These are phyloP conservation scores for Narthecium ossifragum DNA, from an alignment of 106 monocot species.

Conservation along the genomic window DNA sequence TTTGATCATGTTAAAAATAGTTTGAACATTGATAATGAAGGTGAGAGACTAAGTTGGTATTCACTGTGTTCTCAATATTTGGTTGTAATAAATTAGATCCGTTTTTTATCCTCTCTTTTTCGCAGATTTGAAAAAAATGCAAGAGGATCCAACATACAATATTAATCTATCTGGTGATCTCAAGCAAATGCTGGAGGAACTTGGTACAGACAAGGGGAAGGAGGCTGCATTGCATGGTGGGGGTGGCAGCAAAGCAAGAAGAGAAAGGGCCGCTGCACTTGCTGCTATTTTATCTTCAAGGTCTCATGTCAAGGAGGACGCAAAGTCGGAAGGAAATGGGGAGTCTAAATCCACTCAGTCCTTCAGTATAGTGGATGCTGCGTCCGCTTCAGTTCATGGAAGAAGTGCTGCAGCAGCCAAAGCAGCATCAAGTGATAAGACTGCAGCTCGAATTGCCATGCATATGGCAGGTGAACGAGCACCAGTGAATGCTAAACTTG, in stretches of 20 bases:
- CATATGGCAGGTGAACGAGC: slow-evolving; percentile 91
- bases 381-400: slow-evolving; percentile 91
- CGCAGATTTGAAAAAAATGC: slow-evolving; percentile 69
- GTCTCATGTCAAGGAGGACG: slow-evolving; percentile 56
- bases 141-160: slow-evolving; percentile 91
- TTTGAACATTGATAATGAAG: slow-evolving; percentile 91
- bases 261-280: slow-evolving; percentile 94
- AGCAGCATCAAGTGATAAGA: slow-evolving; percentile 75
- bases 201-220: slow-evolving; percentile 87
- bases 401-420: slow-evolving; percentile 92
- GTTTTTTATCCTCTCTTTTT: slow-evolving; percentile 2
- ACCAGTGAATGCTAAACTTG: slow-evolving; percentile 91
- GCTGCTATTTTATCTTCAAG: slow-evolving; percentile 64
- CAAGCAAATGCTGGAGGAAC: slow-evolving; percentile 92
- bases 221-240: slow-evolving; percentile 80
- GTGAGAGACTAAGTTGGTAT: slow-evolving; percentile 20
- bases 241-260: slow-evolving; percentile 89
- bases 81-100: no score
- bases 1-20: slow-evolving; percentile 96
- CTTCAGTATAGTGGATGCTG: slow-evolving; percentile 97
- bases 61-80: background rate
- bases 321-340: slow-evolving; percentile 38
- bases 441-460: slow-evolving; percentile 78
- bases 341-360: slow-evolving; percentile 41
- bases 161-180: slow-evolving; percentile 94